A percentile compares a stretch with the other conserved stretches of the same genome.
These are phyloP conservation scores for Fusarium drepaniforme DNA, from an alignment of 2,329 filamentous ascomycete species.

Conservation along the genomic window DNA sequence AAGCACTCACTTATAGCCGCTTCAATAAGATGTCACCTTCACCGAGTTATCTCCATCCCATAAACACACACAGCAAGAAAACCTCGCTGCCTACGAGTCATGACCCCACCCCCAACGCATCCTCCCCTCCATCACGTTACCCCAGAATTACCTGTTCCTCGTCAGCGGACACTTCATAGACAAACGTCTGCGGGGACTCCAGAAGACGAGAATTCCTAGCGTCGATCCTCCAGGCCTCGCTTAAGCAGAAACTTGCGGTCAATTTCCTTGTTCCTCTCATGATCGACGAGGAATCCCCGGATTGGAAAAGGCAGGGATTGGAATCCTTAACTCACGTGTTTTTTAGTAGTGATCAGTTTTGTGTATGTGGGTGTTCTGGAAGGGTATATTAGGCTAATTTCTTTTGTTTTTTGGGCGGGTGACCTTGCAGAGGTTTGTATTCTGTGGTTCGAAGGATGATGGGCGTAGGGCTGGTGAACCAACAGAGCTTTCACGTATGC, in stretches of 20 bases:
- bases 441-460: too few relatives aligned
- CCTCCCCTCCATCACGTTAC: neutral
- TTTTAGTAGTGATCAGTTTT: neutral
- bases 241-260: neutral
- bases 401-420: neutral
- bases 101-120: neutral
- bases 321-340: neutral
- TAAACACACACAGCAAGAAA: neutral
- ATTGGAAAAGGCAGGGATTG: neutral
- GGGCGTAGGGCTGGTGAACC: neutral
- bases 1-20: conserved; percentile 12
- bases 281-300: neutral
- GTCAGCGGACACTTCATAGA: neutral
- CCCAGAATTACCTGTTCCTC: neutral
- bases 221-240: neutral
- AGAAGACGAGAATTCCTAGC: neutral
- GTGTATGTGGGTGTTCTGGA: neutral
- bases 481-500: neutral
- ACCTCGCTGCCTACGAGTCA: conserved; percentile 6
- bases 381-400: neutral
- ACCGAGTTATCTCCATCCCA: conserved; percentile 8
- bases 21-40: neutral
- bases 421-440: neutral
- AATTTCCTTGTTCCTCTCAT: neutral
- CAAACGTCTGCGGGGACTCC: neutral